Evolutionary conservation across 2,329 filamentous ascomycete genomes (phyloP), one percentile per base, ranked within the genome.

Genomic region (Sporothrix mexicana): DNA sequence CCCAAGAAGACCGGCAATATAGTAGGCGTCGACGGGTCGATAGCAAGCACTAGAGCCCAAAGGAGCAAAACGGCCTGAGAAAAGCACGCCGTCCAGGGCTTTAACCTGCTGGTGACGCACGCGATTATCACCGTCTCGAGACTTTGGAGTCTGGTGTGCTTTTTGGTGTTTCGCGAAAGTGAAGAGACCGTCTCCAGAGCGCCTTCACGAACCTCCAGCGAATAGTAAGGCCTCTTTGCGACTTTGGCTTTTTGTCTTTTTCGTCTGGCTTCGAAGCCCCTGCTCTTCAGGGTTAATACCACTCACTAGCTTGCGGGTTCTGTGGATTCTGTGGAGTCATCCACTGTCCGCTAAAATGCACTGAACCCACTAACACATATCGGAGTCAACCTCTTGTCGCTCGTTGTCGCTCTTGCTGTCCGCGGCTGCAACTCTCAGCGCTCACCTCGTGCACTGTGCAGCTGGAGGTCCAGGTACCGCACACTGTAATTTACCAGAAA

Each of bases 391-490:
- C 20, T 25, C 23, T 57, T 57, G 53, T 7, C 23, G 23, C 53
- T 57, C 53, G 7, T 25, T 57, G 20, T 57, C 9, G 30, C 7
- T 17, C 45, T 51, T 15, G 1, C 51, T 53, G 51, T 53, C 51
- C n/a, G 51, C 13, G 45, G 45, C 64, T 67, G 45, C 64, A 51
- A 7, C 23, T 69, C n/a, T 57, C 51, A 69, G 67, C 67, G 51
- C 67, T 20, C 25, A 69, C 20, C 17, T 49, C 30, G 51, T 69
- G 51, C 67, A 69, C 67, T 69, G 67, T 69, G 51, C 36, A 59
- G 67, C 51, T 47, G 67, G 51, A 55, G 30, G 30, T 7, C 7
- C 30, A 23, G n/a, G 51, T 15, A n/a, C 17, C 7, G 41, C 41
- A 12, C 30, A 15, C 43, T 36, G 30, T 36, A 36, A 36, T 36